Conservation (phyloP, 2,329 filamentous ascomycete species). For the Fusarium sp. region DNA sequence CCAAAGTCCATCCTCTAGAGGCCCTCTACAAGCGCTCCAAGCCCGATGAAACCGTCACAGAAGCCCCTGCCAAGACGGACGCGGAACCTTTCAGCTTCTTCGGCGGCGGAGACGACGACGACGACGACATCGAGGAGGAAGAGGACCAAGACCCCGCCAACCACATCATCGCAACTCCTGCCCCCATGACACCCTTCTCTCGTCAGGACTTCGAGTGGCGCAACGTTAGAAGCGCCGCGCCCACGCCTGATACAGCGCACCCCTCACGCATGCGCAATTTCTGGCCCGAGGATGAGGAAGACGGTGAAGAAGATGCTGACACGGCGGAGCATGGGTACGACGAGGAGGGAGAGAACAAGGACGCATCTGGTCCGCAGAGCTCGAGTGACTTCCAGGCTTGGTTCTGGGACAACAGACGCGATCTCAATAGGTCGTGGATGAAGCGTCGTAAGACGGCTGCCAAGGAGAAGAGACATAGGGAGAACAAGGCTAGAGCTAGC, state of each 20-base stretch:
- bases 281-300: slow-evolving; percentile 61
- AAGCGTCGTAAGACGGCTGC: slow-evolving; percentile 71
- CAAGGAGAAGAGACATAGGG: slow-evolving; percentile 76
- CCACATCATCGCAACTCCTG: slow-evolving; percentile 55
- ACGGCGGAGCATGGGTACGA: slow-evolving; percentile 49
- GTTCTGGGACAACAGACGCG: slow-evolving; percentile 76
- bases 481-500: slow-evolving; percentile 69
- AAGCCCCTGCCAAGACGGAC: slow-evolving; percentile 57
- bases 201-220: slow-evolving; percentile 82
- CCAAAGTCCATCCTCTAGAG: slow-evolving; percentile 83
- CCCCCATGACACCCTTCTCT: slow-evolving; percentile 86
- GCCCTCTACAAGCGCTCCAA: slow-evolving; percentile 86
- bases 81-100: slow-evolving; percentile 85
- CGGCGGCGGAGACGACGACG: slow-evolving; percentile 60
- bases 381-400: slow-evolving; percentile 72
- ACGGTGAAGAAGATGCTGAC: slow-evolving; percentile 53
- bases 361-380: slow-evolving; percentile 40
- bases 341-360: slow-evolving; percentile 47
- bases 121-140: slow-evolving; percentile 61
- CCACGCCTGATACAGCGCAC: slow-evolving; percentile 92
- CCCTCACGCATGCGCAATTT: slow-evolving; percentile 74
- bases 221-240: slow-evolving; percentile 86
- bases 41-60: slow-evolving; percentile 55
- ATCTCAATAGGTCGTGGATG: slow-evolving; percentile 76
- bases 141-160: slow-evolving; percentile 61